Percentiles rank a stretch among this genome's conserved stretches.
Evolutionary conservation across 2,329 filamentous ascomycete genomes (phyloP).

Genomic region (Epichloe amarillans): DNA sequence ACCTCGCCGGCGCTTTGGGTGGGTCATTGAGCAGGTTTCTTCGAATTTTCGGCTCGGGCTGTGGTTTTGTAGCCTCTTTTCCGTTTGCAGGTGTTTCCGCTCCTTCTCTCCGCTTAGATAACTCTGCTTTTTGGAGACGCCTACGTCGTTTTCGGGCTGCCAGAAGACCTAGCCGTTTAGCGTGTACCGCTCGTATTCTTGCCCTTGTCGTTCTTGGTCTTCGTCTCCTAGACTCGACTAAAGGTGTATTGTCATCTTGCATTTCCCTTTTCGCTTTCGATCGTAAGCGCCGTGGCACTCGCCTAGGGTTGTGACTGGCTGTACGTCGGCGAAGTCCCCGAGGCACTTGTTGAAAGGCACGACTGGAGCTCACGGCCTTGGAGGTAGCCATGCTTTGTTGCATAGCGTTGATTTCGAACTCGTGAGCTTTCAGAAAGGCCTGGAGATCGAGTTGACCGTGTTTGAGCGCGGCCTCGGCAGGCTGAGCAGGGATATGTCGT

Average conservation of each 20-base stretch:
- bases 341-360: constrained; percentile 87
- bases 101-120: constrained; percentile 6
- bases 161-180: constrained; percentile 54
- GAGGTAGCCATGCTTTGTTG: constrained; percentile 70
- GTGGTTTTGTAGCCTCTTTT: constrained; percentile 11
- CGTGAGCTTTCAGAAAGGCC: constrained; percentile 70
- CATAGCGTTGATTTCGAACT: constrained; percentile 79
- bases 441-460: constrained; percentile 77
- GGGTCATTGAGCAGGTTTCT: constrained; percentile 54
- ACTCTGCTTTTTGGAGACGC: constrained; percentile 19
- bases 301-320: constrained; percentile 88
- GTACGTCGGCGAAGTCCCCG: constrained; percentile 73
- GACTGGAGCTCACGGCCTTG: constrained; percentile 45
- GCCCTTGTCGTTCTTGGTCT: constrained; percentile 45
- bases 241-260: constrained; percentile 81
- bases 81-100: constrained; percentile 5
- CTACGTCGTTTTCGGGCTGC: constrained; percentile 40
- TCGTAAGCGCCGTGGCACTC: constrained; percentile 67
- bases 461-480: constrained; percentile 36
- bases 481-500: constrained; percentile 36
- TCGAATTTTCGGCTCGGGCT: constrained; percentile 51
- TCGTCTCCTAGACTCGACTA: constrained; percentile 50
- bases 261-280: constrained; percentile 60
- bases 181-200: constrained; percentile 60
- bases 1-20: constrained; percentile 46